Base-by-base conservation (phyloP, 192 early-diverging fungal genomes). In the Entomortierella beljakovae region DNA sequence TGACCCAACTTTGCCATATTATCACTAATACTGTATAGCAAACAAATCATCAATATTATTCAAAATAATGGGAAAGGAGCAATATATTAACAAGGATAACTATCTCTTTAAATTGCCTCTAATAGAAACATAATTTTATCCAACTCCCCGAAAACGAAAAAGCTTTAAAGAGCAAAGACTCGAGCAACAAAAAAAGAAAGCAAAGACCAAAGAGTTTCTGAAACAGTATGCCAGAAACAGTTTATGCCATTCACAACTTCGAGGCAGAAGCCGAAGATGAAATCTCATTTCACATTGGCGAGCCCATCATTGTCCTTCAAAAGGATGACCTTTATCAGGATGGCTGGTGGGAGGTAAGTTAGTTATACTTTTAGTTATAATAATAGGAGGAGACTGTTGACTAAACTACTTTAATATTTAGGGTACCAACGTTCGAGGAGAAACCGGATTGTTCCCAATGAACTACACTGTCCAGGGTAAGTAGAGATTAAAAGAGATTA, bases 261-360 rank as follows among this genome's bases (percentile, higher is more conserved):
- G 72, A 71, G 49, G 85, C 85, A 29, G 90, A 91, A 61, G 85
- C 91, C 48, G 82, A 84, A n/a, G 93, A 94, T 68, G 92, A 94
- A 64, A 84, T 94, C 38, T 74, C 77, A 23, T 93, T 94, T 62
- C 57, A 72, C 42, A 77, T 80, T 34, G 89, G 88, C 22, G 93
- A 94, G 60, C 85, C 88, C 18, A 82, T 94, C 16, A 71, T 90
- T 20, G 88, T 94, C 4, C 51, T 92, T 15, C 90, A 94, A 66
- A 87, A 82, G 51, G 93, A 94, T 54, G 90, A 92, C 26, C 64
- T 81, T 32, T 93, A 83, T 65, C 74, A 81, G n/a, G 93, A 94
- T 75, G 93, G 93, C 34, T 94, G 93, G 93, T 94, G 93, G 93
- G 80, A 86, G 82, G 90, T 90, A 85, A 82, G 69, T 9, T 2